Percentiles rank a stretch among this genome's conserved stretches.
Conservation (phyloP, 2,329 filamentous ascomycete species). For the Penicillium sp. region DNA sequence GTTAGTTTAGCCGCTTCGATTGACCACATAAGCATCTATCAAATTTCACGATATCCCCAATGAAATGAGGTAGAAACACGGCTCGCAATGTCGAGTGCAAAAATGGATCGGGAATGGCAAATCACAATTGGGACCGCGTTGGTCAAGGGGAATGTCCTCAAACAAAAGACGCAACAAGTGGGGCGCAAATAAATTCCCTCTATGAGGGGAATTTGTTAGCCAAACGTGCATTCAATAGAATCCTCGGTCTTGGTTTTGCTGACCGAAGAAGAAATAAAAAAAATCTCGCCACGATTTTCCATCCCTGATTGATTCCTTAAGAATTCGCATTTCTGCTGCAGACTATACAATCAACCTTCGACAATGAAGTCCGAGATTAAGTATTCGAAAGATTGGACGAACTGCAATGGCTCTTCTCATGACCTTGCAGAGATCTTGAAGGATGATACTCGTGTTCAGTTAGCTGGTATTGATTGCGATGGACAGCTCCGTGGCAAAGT, state of each 20-base stretch:
- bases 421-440: constrained; percentile 69
- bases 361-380: neutral
- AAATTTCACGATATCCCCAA: no score
- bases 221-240: neutral
- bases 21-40: no score
- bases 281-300: neutral
- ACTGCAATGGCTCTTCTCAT: constrained; percentile 56
- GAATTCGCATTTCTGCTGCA: no score
- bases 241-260: neutral
- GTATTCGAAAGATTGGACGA: neutral
- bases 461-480: constrained; percentile 85
- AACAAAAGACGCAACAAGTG: neutral
- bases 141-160: no score
- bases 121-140: no score
- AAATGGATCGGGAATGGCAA: no score
- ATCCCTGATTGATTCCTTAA: no score
- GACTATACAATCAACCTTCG: neutral
- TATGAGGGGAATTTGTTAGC: neutral
- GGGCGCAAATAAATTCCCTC: neutral
- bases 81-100: no score
- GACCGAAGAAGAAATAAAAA: no score
- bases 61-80: no score
- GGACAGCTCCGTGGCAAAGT: constrained; percentile 87
- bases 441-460: constrained; percentile 78
- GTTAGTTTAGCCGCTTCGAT: no score